Evolutionary conservation across 2,329 filamentous ascomycete species (phyloP), one percentile per base, ranked within the genome.

Genomic region (Arachnopeziza araneosa): DNA sequence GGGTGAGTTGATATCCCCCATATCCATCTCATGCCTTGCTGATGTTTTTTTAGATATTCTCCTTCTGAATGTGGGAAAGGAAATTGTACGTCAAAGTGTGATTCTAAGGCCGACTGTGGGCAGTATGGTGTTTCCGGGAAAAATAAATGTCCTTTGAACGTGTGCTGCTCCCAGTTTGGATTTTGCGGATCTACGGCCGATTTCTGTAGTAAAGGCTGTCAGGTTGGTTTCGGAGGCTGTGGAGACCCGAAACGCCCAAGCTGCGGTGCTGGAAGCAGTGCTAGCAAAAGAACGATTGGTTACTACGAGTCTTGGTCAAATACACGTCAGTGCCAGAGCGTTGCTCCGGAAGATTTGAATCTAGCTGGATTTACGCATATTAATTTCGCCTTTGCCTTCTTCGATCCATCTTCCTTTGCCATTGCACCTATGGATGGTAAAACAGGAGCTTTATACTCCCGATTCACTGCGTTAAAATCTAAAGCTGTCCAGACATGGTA

Each of bases 371-470:
- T 53, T 9, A 75, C 54, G 71, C 59, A 59, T 48, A 21, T 57
- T 14, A 55, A 74, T 63, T 73, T 69, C 51, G 75, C 77, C 0
- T 80, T 79, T 59, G 75, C 73, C 0, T 73, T 71, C 30, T 73
- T 80, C 54, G 70, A 79, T 52, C 73, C 77, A 0, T 53, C 54
- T 0, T 71, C 70, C 0, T 76, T 67, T 53, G 56, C 61, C 0
- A 58, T 70, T 2, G 56, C 59, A 0, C 69, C 74, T 0, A 73
- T 72, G 67, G 63, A 66, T 49, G 12, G 24, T 3, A 21, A 21
- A n/a, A 58, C 63, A 32, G 3, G 56, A 6, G 49, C 19, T 2
- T 19, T 63, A 6, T 63, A 64, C 30, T n/a, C 24, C 8, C 24
- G 56, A 23, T 61, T 67, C n/a, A 64, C 66, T 7, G 52, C 24